Conservation (phyloP, 1,284 basidiomycete genomes). For the Schizopora paradoxa region DNA sequence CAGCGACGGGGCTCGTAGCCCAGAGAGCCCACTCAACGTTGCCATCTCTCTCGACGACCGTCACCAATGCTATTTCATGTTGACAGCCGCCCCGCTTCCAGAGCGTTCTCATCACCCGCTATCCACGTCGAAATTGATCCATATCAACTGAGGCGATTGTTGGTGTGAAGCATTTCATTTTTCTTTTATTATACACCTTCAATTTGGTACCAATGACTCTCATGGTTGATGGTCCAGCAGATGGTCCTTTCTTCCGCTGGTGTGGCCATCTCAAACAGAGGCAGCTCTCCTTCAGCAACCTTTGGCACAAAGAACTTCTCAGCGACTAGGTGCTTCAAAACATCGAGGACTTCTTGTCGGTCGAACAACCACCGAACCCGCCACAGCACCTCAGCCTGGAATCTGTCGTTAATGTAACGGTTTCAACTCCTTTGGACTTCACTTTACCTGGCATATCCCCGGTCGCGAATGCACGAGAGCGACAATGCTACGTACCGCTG, state of each 20-base stretch:
- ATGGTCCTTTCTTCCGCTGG: slow-evolving; percentile 45
- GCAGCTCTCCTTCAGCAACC: slow-evolving; percentile 12
- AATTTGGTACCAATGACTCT: slow-evolving; percentile 53
- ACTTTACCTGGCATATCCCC: slow-evolving; percentile 62
- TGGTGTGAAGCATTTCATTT: no score
- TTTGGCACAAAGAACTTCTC: slow-evolving; percentile 33
- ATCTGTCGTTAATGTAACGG: no score
- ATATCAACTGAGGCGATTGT: no score
- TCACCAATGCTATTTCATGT: no score
- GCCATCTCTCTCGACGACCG: no score
- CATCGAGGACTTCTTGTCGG: slow-evolving; percentile 65
- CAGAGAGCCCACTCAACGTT: no score
- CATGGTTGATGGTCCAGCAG: slow-evolving; percentile 40
- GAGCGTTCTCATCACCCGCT: no score
- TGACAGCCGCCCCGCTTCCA: no score
- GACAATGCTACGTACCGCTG: slow-evolving; percentile 61
- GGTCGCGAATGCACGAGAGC: slow-evolving; percentile 64
- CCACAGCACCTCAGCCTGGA: slow-evolving; percentile 64
- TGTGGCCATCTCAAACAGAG: slow-evolving; percentile 30
- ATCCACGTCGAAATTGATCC: no score
- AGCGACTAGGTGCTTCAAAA: slow-evolving; percentile 50
- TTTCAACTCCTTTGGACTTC: neutral
- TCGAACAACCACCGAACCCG: slow-evolving; percentile 66
- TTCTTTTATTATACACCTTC: no score
- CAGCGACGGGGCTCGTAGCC: no score